These are phyloP conservation scores for Gelatoporia subvermispora DNA, from an alignment of 768 basidiomycete species.

Conservation along the genomic window DNA sequence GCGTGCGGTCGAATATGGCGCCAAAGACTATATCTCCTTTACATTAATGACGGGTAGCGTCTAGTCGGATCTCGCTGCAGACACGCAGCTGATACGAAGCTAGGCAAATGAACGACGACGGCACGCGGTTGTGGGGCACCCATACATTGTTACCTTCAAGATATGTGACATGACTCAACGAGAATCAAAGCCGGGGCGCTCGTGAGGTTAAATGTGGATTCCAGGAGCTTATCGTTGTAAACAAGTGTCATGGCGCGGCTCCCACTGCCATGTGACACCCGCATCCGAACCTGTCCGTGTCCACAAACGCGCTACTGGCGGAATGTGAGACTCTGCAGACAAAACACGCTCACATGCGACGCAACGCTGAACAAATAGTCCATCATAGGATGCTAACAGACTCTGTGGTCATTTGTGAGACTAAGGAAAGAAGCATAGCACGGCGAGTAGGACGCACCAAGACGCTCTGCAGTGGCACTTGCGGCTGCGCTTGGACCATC, in stretches of 20 bases:
- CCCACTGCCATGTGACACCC: constrained; percentile 1
- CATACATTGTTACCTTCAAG: too few species aligned
- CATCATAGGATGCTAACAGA: constrained; percentile 51
- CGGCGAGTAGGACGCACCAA: constrained; percentile 33
- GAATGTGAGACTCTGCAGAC: constrained; percentile 65
- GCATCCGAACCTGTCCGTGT: neutral
- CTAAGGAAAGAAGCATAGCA: neutral
- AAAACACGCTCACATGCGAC: constrained; percentile 58
- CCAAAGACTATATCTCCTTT: too few species aligned
- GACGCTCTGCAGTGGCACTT: constrained; percentile 47
- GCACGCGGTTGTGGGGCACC: too few species aligned
- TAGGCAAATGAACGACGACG: too few species aligned
- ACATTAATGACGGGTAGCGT: too few species aligned
- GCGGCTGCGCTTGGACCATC: constrained; percentile 51
- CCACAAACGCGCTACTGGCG: constrained; percentile 44
- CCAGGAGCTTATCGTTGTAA: neutral
- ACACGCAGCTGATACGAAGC: too few species aligned
- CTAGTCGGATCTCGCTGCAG: too few species aligned
- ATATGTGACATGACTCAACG: too few species aligned
- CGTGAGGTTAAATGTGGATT: too few species aligned
- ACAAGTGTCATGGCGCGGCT: constrained; percentile 1
- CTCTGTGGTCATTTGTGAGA: constrained; percentile 28
- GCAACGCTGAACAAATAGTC: constrained; percentile 60
- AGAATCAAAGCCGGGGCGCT: too few species aligned
- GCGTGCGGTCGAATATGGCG: too few species aligned